These are phyloP conservation scores for Tylopilus cervinicoccineus DNA, from an alignment of 768 basidiomycete genomes.

Conservation along the genomic window DNA sequence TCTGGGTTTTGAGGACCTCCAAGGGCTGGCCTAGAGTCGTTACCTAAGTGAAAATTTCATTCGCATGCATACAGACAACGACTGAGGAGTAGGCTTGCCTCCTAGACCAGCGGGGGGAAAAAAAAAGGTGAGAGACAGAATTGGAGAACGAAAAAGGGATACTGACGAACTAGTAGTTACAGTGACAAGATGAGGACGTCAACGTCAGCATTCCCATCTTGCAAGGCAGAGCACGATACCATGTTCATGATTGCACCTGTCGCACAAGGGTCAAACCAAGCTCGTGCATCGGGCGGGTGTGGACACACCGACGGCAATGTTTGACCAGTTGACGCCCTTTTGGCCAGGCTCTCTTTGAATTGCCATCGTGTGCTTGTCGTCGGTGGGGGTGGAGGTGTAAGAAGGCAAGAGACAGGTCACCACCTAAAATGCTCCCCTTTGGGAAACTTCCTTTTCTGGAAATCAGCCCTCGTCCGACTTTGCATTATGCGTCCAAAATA, in stretches of 20 bases:
- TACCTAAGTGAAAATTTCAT: conserved; percentile 51
- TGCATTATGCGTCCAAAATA: conserved; percentile 21
- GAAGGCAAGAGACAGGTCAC: conserved; percentile 5
- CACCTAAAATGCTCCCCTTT: conserved; percentile 12
- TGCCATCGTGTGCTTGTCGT: conserved; percentile 52
- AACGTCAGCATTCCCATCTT: conserved; percentile 6
- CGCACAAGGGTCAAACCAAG: conserved; percentile 17
- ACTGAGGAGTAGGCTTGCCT: conserved; percentile 51
- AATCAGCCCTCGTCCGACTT: not conserved
- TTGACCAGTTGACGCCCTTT: conserved; percentile 91
- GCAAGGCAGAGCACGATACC: conserved; percentile 51
- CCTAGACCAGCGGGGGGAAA: conserved; percentile 39
- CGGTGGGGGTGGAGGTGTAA: conserved; percentile 12
- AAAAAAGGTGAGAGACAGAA: conserved; percentile 12
- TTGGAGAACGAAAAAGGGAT: conserved; percentile 1
- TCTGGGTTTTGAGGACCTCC: conserved; percentile 98
- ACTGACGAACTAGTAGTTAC: conserved; percentile 43
- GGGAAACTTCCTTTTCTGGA: not conserved
- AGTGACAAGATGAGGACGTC: not conserved
- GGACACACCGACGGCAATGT: conserved; percentile 86
- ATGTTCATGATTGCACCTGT: conserved; percentile 98
- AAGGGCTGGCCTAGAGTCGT: conserved; percentile 97
- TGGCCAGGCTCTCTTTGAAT: conserved; percentile 84
- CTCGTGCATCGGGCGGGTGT: conserved; percentile 13
- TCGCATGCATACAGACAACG: not conserved